Base-by-base conservation (phyloP, 257 asterid species). In the Scutellaria minor region DNA sequence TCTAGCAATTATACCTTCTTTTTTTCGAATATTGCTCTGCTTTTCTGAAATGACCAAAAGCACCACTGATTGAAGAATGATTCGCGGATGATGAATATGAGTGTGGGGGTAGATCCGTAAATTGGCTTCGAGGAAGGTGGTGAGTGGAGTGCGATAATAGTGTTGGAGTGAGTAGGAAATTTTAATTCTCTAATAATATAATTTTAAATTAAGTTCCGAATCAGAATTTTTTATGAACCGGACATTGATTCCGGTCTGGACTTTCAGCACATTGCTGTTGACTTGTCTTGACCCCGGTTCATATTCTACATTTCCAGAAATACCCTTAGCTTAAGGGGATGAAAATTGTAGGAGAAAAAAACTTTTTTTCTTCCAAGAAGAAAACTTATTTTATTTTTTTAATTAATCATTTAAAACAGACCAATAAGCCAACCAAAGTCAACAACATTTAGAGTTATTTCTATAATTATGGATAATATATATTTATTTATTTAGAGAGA, bases 221-320 rank as follows among this genome's bases (percentile, higher is more conserved):
- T 73, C 66, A 20, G 71, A 73, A 70, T 22, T 60, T 46, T 68
- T 60, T 27, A 35, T 20, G 74, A 73, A 65, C 72, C 83, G 78
- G 82, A 81, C 80, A 79, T 59, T 57, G 74, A 65, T 71, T 76
- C 74, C 70, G 80, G 76, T 70, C 68, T 73, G 75, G 64, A 42
- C 68, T 51, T 69, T 47, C 35, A 24, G 63, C 31, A 37, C 22
- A 18, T 13, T 63, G 53, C 9, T 66, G 73, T 48, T 68, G 77
- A 76, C 79, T 57, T 47, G 39, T 13, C 31, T 68, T 64, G 79
- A 77, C 84, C 73, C 81, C 71, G 72, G 73, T 58, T 73, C 37
- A 8, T 10, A 8, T 7, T 1, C 20, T 31, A 7, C 39, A 37
- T 67, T 80, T 62, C 57, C 80, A 64, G 8, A 61, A 59, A 71